Evolutionary conservation across 108 stramenopile genomes (phyloP), one percentile per base, ranked within the genome.

Genomic region (Pelagomonas calceolata): DNA sequence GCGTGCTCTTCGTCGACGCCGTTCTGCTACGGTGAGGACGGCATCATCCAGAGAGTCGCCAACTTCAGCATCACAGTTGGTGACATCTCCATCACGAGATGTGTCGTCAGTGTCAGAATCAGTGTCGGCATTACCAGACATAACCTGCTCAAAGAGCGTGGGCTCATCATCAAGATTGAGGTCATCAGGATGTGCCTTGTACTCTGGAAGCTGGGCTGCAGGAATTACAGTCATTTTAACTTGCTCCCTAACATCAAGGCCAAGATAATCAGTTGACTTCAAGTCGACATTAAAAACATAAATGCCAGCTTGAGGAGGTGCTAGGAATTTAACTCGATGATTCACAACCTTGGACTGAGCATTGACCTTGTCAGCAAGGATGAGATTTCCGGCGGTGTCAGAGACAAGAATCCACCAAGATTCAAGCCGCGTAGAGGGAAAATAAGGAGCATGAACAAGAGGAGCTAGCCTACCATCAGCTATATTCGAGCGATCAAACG

Each of bases 161-260:
- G 97, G 95, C 75, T 98, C 97, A 67, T 98, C 94, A 75, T 98
- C 97, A 51, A 98, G 80, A 71, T 89, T 91, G 60, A 94, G 90
- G 84, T 98, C 97, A 30, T 98, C 97, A 45, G 92, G 92, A 74
- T 98, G 97, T 44, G 94, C 74, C 75, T 88, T 90, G 84, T 94
- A 96, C 80, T 95, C 91, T 0, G 94, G 95, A 35, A 98, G 84
- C 1, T 73, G 73, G 18, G 93, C 86, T 33, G 94, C 90, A 82
- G 93, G 92, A 71, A 91, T 64, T 7, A 94, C 91, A 34, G 63
- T 75, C 70, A 84, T 82, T 33, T 84, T 80, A 63, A 98, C 76
- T 0, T 82, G 73, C 34, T 90, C 88, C 80, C 79, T 80, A 75
- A 89, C 80, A 76, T 98, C 97, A 43, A 94, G 84, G 16, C 95